A percentile compares a stretch with the other conserved stretches of the same genome.
Conservation (phyloP, 2,329 filamentous ascomycete species). For the Dactylella cylindrospora region DNA sequence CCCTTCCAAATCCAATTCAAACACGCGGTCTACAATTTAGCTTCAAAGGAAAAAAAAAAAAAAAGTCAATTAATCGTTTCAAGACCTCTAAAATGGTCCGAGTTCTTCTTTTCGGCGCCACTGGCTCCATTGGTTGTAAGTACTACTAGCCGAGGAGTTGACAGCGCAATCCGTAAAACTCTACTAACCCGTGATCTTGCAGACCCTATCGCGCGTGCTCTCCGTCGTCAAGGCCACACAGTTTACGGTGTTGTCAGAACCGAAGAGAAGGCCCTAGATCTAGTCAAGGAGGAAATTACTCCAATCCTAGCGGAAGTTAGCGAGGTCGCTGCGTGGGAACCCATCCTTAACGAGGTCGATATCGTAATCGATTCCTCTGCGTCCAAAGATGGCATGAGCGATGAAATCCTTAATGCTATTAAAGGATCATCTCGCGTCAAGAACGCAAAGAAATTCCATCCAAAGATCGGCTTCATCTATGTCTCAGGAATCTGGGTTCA, state of each 20-base stretch:
- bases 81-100: conserved; percentile 48
- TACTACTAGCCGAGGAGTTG: not conserved
- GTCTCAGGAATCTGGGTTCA: conserved; percentile 53
- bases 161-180: conserved; percentile 12
- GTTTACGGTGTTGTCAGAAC: conserved; percentile 52
- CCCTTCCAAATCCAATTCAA: too few species aligned
- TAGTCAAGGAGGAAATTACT: conserved; percentile 51
- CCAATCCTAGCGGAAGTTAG: conserved; percentile 49
- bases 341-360: conserved; percentile 50
- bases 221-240: conserved; percentile 50
- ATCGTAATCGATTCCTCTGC: conserved; percentile 51
- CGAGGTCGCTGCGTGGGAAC: conserved; percentile 45
- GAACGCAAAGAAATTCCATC: conserved; percentile 40
- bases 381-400: conserved; percentile 46
- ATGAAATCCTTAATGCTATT: conserved; percentile 44
- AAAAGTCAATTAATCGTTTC: not conserved
- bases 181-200: not conserved
- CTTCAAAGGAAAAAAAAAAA: too few species aligned
- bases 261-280: conserved; percentile 49
- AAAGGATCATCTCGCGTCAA: conserved; percentile 44
- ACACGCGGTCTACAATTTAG: too few species aligned
- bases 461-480: conserved; percentile 53
- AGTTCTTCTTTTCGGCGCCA: conserved; percentile 50
- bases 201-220: conserved; percentile 35
- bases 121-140: conserved; percentile 51